Conservation (phyloP, 2,329 filamentous ascomycete species). For the Neonectria ditissima region DNA sequence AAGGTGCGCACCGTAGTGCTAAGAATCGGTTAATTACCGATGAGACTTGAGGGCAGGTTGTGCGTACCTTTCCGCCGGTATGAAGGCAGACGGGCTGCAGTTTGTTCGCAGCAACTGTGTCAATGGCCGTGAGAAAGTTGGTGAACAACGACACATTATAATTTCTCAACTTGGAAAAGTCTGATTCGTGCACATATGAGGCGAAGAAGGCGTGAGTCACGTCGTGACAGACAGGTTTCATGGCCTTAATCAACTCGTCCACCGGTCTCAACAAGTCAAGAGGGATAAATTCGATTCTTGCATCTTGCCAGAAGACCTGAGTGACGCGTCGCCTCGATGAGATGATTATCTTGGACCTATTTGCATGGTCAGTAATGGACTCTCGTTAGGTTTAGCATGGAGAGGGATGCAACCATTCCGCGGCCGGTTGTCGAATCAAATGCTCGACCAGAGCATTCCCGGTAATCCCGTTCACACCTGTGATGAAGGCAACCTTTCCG, state of each 20-base stretch:
- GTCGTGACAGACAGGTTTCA: constrained; percentile 32
- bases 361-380: neutral
- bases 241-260: constrained; percentile 29
- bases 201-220: constrained; percentile 36
- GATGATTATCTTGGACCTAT: constrained; percentile 36
- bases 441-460: constrained; percentile 19
- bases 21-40: neutral
- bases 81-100: constrained; percentile 32
- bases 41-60: neutral
- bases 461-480: neutral
- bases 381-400: no score
- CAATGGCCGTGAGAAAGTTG: constrained; percentile 31
- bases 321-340: constrained; percentile 25
- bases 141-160: constrained; percentile 30
- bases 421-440: constrained; percentile 28
- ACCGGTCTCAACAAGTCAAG: constrained; percentile 33
- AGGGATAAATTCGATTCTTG: constrained; percentile 29
- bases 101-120: constrained; percentile 26
- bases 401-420: constrained; percentile 28
- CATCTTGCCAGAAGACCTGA: constrained; percentile 32
- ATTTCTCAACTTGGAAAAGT: constrained; percentile 31
- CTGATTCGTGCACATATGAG: constrained; percentile 32
- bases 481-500: neutral
- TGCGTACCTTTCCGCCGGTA: constrained; percentile 31
- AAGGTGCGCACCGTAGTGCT: constrained; percentile 35